phyloP scores from a whole-genome alignment of 805 yeast species.

The Candida glaebosa region DNA sequence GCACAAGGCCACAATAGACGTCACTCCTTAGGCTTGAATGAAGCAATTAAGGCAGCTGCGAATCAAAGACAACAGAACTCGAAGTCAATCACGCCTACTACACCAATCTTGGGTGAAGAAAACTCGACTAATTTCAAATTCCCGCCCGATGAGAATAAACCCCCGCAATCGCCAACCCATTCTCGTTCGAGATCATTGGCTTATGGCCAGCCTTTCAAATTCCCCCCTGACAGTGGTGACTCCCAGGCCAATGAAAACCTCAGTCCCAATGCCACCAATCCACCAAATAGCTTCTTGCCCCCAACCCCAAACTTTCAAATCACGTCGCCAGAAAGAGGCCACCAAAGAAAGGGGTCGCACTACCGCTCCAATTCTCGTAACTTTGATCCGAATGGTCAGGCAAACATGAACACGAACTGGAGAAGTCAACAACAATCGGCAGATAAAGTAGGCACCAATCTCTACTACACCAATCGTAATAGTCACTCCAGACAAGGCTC shows the following conservation, averaged over 20 bases:
- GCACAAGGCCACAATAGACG: constrained; percentile 85
- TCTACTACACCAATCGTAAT: neutral
- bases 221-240: constrained; percentile 46
- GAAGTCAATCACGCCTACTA: constrained; percentile 27
- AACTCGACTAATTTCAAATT: constrained; percentile 12
- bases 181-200: constrained; percentile 39
- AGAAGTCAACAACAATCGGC: constrained; percentile 48
- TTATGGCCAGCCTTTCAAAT: constrained; percentile 53
- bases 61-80: constrained; percentile 57
- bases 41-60: constrained; percentile 97
- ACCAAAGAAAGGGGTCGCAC: constrained; percentile 39
- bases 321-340: constrained; percentile 38
- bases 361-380: constrained; percentile 37
- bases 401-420: constrained; percentile 58
- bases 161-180: constrained; percentile 19
- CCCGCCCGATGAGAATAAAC: constrained; percentile 12
- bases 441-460: constrained; percentile 2
- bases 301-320: constrained; percentile 52
- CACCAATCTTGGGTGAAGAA: constrained; percentile 48
- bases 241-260: neutral
- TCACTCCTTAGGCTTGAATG: constrained; percentile 86
- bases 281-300: constrained; percentile 27
- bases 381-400: constrained; percentile 29
- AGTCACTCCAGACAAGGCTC: constrained; percentile 22
- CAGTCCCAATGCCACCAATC: constrained; percentile 14